Base-by-base conservation (phyloP, 306 rosid genomes). In the Casuarina cunninghamiana region DNA sequence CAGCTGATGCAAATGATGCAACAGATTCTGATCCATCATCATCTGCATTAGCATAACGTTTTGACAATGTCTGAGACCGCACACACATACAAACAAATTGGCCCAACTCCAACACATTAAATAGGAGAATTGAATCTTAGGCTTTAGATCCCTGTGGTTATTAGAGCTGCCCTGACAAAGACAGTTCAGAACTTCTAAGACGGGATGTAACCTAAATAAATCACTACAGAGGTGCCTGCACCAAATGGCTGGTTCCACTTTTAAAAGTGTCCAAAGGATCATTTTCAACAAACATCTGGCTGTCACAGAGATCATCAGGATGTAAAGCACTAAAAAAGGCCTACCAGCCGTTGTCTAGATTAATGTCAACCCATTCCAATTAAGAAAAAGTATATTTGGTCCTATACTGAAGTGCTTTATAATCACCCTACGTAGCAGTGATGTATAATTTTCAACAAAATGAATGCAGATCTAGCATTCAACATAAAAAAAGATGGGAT, bases 11-110 rank as follows among this genome's bases (percentile, higher is more conserved):
- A 58, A 92, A 84, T 73, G 88, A 84, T 68, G 84, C 89, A 68
- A 75, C 82, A 53, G 91, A 91, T 83, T 81, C 93, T 46, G 98
- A 87, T 70, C 86, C 88, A 17, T 91, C 98, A 5, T 89, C 97
- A 75, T 87, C 97, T 95, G 89, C 75, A 86, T 80, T 75, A 77
- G 21, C 63, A 66, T 6, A 80, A 67, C 55, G 51, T 77, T 6
- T 43, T 39, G 63, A 17, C 75, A 66, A 44, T 6, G 12, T 42
- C 45, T 41, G 54, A 19, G 9, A 60, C 55, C 15, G 15, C 9
- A 35, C 21, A 41, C 58, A 48, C 43, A 3, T 4, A 45, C 53
- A 46, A 32, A 26, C 48, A 65, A 48, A 19, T 26, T 26, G 35
- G 6, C 49, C 35, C 71, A 66, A 41, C 48, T 3, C 42, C 35